Evolutionary conservation across 148 eudicot genomes (phyloP), one percentile per base, ranked within the genome.

Genomic region (Mesembryanthemum crystallinum): DNA sequence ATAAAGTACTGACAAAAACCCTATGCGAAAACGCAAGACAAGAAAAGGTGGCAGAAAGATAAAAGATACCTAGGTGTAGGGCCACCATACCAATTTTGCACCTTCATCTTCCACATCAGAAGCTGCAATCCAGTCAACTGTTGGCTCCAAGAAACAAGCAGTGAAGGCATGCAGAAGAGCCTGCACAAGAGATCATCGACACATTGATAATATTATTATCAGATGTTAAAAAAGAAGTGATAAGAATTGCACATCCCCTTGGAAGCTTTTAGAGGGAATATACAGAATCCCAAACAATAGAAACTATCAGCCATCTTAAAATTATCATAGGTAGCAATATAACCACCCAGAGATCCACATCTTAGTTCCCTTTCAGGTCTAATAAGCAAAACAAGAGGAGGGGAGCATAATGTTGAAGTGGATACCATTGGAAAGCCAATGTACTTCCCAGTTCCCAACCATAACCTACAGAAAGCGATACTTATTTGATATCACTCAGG

Each of bases 361-460:
- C n/a, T n/a, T 45, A 58, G 52, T 3, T 24, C 23, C 21, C 12
- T 17, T 54, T 54, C 59, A 54, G 10, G 59, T 25, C 32, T 45
- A 43, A 42, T 27, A 24, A 52, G 51, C 35, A 43, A n/a, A n/a
- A 30, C n/a, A n/a, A n/a, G n/a, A n/a, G 71, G 24, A 43, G 8
- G 5, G 3, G 21, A 67, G 17, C 12, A 37, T 24, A 25, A 15
- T 13, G 3, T 69, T 27, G n/a, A 8, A 70, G 18, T 3, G 10
- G 17, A 42, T 43, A 71, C 43, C 17, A 76, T 96, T 52, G 89
- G 77, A 61, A 94, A 81, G 49, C 98, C 98, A 59, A 94, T 93
- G 82, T 94, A 94, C 84, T 94, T 94, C 73, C 98, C 98, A 74
- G 92, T n/a, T n/a, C 98, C 98, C 98, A 77, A 94, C 92, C 77